A percentile compares a stretch with the other conserved stretches of the same genome.
phyloP scores from a whole-genome alignment of 441 rosid species.

The Flueggea neowawraea region DNA sequence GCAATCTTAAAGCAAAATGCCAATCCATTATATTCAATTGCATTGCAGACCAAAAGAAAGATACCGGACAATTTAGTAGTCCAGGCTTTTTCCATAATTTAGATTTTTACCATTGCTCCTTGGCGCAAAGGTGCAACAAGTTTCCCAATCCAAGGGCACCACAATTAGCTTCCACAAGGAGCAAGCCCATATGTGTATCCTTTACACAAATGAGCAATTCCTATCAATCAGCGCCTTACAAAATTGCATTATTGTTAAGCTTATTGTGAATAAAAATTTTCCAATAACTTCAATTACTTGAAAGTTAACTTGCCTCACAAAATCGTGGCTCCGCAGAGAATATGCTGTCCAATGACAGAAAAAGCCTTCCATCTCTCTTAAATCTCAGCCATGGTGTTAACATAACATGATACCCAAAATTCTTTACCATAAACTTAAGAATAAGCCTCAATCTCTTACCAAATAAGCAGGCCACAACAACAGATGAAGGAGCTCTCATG shows the following conservation, averaged over 20 bases:
- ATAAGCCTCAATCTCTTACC: slow-evolving; percentile 23
- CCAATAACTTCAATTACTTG: slow-evolving; percentile 20
- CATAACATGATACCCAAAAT: slow-evolving; percentile 22
- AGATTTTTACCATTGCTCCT: too few relatives aligned
- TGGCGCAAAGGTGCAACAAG: not conserved
- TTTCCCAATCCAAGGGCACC: slow-evolving; percentile 14
- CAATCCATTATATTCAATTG: slow-evolving; percentile 13
- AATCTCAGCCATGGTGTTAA: slow-evolving; percentile 20
- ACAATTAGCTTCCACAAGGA: slow-evolving; percentile 1
- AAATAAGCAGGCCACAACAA: slow-evolving; percentile 22
- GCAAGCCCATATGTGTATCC: slow-evolving; percentile 13
- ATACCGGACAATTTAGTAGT: not conserved
- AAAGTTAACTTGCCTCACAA: slow-evolving; percentile 10
- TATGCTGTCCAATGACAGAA: slow-evolving; percentile 10
- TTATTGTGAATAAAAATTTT: slow-evolving; percentile 8
- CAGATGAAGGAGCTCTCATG: slow-evolving; percentile 29
- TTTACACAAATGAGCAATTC: slow-evolving; percentile 3
- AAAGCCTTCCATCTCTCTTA: slow-evolving; percentile 21
- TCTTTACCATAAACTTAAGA: slow-evolving; percentile 17
- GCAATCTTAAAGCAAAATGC: slow-evolving; percentile 10
- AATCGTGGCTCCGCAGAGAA: slow-evolving; percentile 11
- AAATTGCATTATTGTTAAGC: slow-evolving; percentile 1
- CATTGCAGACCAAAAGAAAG: slow-evolving; percentile 5
- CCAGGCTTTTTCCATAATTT: too few relatives aligned
- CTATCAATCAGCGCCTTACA: too few relatives aligned